phyloP scores from a whole-genome alignment of 2,329 filamentous ascomycete genomes.

The Calonectria leucothoes region DNA sequence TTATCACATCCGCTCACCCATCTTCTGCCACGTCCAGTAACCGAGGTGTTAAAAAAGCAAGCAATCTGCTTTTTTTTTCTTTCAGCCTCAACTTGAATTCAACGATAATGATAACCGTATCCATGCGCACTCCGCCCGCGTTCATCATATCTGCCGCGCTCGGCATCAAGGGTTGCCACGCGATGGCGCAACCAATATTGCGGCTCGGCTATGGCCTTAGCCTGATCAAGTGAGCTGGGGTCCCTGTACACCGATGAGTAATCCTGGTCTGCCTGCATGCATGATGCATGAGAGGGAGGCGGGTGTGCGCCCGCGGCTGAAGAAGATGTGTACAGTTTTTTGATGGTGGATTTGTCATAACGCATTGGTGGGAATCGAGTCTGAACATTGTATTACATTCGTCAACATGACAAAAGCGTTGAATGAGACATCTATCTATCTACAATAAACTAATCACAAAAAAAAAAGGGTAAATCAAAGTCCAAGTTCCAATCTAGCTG shows the following conservation, averaged over 20 bases:
- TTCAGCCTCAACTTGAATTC: background rate
- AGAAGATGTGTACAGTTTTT: background rate
- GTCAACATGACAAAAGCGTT: conserved; percentile 4
- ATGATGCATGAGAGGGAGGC: background rate
- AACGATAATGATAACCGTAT: background rate
- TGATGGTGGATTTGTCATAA: background rate
- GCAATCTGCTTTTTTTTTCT: background rate
- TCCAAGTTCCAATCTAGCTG: conserved; percentile 6
- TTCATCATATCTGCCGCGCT: background rate
- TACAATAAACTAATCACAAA: background rate
- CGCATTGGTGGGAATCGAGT: background rate
- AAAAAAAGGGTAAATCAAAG: background rate
- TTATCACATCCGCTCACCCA: conserved; percentile 6
- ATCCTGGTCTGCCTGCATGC: background rate
- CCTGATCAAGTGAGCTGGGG: background rate
- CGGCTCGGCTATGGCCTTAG: background rate
- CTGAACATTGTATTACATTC: conserved; percentile 9
- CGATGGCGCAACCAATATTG: background rate
- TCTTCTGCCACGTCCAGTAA: background rate
- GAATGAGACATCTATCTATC: conserved; percentile 3
- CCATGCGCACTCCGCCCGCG: background rate
- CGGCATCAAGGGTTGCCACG: background rate
- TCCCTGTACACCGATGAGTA: background rate
- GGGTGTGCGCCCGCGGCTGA: background rate
- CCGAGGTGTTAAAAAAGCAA: conserved; percentile 7